Evolutionary conservation across 495 filamentous ascomycete genomes (phyloP).

Genomic region (Penicillium pulvis): DNA sequence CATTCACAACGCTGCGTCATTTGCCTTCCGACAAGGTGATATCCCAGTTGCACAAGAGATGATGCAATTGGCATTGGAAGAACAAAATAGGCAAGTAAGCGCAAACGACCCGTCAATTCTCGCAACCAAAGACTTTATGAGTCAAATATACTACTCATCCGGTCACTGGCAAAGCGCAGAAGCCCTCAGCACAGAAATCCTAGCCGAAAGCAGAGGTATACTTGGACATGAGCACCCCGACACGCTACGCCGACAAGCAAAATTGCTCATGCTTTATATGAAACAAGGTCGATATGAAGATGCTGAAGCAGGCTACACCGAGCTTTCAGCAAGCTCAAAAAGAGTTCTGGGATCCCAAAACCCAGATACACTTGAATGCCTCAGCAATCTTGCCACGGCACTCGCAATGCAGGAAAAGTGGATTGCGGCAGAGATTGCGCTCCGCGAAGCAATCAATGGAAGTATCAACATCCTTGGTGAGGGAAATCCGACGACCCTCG

Average conservation of each 20-base stretch:
- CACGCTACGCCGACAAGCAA: not conserved
- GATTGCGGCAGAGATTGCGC: not conserved
- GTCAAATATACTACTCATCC: not conserved
- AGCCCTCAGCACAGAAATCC: not conserved
- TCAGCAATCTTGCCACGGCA: not conserved
- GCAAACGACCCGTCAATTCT: not conserved
- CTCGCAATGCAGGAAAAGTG: slow-evolving; percentile 1
- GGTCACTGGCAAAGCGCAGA: not conserved
- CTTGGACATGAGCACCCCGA: not conserved
- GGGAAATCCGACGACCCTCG: not conserved
- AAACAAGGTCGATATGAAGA: not conserved
- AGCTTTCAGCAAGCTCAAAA: not conserved
- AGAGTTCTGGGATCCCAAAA: not conserved
- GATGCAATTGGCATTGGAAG: not conserved
- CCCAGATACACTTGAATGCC: not conserved
- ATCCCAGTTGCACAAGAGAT: not conserved
- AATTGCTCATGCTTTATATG: not conserved
- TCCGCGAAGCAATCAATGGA: not conserved
- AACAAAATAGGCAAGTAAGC: not conserved
- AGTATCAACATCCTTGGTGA: not conserved
- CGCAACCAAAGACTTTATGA: not conserved
- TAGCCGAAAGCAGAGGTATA: not conserved
- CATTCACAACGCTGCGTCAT: not conserved
- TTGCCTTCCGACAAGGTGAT: not conserved
- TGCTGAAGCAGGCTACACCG: not conserved